Base-by-base conservation (phyloP, 371 early-diverging fungal genomes). In the Actinomortierella wolfii region DNA sequence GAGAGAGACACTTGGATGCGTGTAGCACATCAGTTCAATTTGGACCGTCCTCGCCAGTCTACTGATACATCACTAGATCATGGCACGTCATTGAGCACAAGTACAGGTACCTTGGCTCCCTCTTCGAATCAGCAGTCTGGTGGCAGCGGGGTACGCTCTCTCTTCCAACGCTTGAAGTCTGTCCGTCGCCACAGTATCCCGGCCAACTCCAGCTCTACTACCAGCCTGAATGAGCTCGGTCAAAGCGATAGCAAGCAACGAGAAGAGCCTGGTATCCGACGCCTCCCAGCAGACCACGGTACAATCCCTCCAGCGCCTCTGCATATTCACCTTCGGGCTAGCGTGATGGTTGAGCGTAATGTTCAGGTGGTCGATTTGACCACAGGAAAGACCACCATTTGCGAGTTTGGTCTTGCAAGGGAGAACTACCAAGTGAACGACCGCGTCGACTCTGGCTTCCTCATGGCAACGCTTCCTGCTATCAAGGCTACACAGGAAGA, bases 391-490 rank as follows among this genome's bases (percentile, higher is more conserved):
- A 45, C 44, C 2, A 66, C 59, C 0, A 58, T 58, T 3, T 61
- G 63, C 0, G 73, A 73, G 58, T 66, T 67, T 56, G 73, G 67
- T 1, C 61, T 73, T 59, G 73, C 67, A 5, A 55, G 66, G n/a
- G 67, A 73, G 25, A 67, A 73, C 21, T 34, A 34, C 34, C 34
- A 34, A 34, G 34, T 34, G 11, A 34, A 34, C 34, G 34, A 34
- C 11, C 34, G 34, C 4, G 34, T 34, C 11, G 34, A 34, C 11
- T 4, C 34, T 34, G 34, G 34, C 11, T 34, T 34, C 11, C 34
- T 34, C 34, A 34, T 34, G 34, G 34, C 11, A 4, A 34, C 34
- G 34, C 34, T 34, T 6, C 34, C 34, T 4, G 34, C 34, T 11
- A 11, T 11, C 34, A 34, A 34, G 34, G 34, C 34, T 4, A 34